These are phyloP conservation scores for Penicillium sp. DNA, from an alignment of 2,329 filamentous ascomycete species.

Conservation along the genomic window DNA sequence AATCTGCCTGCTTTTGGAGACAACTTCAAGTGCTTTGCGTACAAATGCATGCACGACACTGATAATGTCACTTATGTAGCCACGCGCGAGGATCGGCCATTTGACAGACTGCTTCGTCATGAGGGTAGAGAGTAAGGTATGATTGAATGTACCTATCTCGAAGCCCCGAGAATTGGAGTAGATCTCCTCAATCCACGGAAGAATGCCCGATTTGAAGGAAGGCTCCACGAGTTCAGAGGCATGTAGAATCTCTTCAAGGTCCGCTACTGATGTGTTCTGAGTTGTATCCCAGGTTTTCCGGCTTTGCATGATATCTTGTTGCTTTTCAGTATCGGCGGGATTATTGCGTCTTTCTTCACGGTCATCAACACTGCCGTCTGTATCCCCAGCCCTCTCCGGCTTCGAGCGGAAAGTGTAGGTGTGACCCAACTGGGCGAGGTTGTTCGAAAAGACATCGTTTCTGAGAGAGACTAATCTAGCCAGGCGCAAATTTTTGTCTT, in stretches of 20 bases:
- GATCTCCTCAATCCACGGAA: neutral
- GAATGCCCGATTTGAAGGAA: neutral
- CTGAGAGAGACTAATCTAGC: neutral
- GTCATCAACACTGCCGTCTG: neutral
- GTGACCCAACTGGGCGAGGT: neutral
- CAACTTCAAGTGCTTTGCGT: constrained; percentile 35
- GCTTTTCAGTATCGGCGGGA: neutral
- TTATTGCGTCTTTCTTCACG: neutral
- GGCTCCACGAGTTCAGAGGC: neutral
- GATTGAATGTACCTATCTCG: neutral
- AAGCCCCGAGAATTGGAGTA: neutral
- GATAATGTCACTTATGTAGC: constrained; percentile 53
- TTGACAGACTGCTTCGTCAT: constrained; percentile 56
- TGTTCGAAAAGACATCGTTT: neutral
- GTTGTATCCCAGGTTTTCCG: neutral
- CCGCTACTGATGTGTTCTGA: neutral
- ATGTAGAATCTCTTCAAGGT: neutral
- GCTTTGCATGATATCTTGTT: neutral
- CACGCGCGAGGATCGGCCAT: constrained; percentile 50
- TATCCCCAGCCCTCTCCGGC: neutral
- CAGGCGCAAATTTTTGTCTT: neutral
- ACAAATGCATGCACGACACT: constrained; percentile 55
- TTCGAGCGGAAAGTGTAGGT: neutral
- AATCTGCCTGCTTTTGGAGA: constrained; percentile 48
- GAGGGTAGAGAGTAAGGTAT: constrained; percentile 8